Percentiles rank a stretch among this genome's conserved stretches.
phyloP scores from a whole-genome alignment of 805 yeast genomes.

The Nakazawaea pomicola region DNA sequence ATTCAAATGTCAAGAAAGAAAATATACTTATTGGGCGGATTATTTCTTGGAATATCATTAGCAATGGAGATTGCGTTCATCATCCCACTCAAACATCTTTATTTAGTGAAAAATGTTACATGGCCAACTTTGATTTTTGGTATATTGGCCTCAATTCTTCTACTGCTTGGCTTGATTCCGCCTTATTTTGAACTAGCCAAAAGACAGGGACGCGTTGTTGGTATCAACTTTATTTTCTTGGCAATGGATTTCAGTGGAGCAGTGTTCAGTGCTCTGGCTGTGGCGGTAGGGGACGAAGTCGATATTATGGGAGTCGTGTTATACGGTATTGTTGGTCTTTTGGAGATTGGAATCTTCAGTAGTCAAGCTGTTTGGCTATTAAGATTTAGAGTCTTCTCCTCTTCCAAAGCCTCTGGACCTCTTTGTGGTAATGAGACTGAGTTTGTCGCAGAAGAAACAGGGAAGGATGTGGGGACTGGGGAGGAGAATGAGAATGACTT shows the following conservation, averaged over 20 bases:
- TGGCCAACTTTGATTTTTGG: constrained; percentile 88
- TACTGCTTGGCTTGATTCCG: constrained; percentile 78
- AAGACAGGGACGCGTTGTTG: constrained; percentile 79
- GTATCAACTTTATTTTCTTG: constrained; percentile 80
- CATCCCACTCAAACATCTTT: constrained; percentile 58
- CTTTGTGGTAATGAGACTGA: too few relatives aligned
- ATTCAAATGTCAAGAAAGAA: constrained; percentile 5
- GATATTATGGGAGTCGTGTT: constrained; percentile 77
- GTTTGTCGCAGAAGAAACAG: too few relatives aligned
- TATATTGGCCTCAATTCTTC: constrained; percentile 65
- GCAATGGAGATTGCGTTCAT: constrained; percentile 70
- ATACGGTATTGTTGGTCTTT: constrained; percentile 64
- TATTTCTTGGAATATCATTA: constrained; percentile 39
- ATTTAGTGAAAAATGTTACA: constrained; percentile 29
- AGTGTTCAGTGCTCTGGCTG: constrained; percentile 58
- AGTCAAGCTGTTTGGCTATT: constrained; percentile 72
- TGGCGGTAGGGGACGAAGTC: constrained; percentile 44
- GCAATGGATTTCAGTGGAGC: constrained; percentile 80
- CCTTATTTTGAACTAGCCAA: constrained; percentile 84
- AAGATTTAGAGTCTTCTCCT: constrained; percentile 29
- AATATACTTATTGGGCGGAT: constrained; percentile 26
- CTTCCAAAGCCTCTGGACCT: too few relatives aligned
- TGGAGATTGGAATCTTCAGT: constrained; percentile 73
- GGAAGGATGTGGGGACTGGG: too few relatives aligned
- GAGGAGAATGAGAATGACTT: constrained; percentile 10